Evolutionary conservation across 139 green algal genomes (phyloP), one percentile per base, ranked within the genome.

Genomic region (Limnomonas spitsbergensis): DNA sequence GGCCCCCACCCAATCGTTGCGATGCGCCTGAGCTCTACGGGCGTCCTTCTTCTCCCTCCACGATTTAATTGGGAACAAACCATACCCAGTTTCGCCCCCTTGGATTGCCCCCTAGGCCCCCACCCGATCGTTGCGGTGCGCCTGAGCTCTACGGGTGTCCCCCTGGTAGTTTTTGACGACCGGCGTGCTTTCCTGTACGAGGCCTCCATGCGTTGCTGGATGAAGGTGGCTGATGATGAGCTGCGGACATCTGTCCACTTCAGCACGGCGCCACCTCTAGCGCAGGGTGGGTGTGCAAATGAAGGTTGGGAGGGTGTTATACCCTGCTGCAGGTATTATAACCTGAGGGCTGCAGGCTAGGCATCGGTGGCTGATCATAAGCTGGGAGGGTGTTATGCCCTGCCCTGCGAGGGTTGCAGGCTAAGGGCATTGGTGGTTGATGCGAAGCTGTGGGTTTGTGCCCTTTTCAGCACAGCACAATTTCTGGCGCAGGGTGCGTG

Each of bases 221-320:
- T 90, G 71, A 77, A 86, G 35, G 84, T 94, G 36, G 88, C 86
- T 1, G 91, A 94, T 76, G 80, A 87, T 35, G 73, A 83, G 0
- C 89, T 89, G 72, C 70, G 84, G 0, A 61, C 76, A 27, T 91
- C 83, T 1, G 54, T 72, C 66, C 66, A 72, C 66, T 37, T 39
- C 29, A 61, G 14, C 47, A 61, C 47, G 20, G 14, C 20, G 20
- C 14, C 47, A 29, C 47, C 47, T 61, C 47, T 61, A 20, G 47
- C 20, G 14, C 47, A 61, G 20, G 47, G 47, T 61, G 20, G 14
- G 47, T 20, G 47, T 61, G 47, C 14, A 14, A 61, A 20, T 61
- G 47, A 61, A 61, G 47, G 14, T 29, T 61, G 47, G 20, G 47
- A 61, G 47, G 47, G 20, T 61, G 20, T 14, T 61, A 20, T 20